Evolutionary conservation across 148 eudicot species (phyloP).

Genomic region (Bassia scoparia): DNA sequence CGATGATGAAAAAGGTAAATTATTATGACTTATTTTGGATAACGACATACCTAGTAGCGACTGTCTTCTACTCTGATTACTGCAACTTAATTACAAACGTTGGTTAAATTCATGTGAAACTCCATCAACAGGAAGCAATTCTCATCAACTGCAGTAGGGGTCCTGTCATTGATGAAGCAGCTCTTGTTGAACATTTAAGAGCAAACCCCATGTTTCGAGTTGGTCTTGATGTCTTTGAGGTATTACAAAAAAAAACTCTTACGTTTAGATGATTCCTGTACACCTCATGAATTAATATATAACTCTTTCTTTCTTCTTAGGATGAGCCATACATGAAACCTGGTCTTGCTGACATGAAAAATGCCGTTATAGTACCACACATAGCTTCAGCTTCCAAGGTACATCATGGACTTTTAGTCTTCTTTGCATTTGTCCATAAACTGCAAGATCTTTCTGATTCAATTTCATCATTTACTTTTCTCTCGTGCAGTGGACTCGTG

Average conservation of each 20-base stretch:
- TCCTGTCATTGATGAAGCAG: slow-evolving; percentile 94
- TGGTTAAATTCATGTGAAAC: slow-evolving; percentile 8
- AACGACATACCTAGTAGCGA: neutral
- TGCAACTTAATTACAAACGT: neutral
- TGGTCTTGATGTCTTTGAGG: slow-evolving; percentile 99
- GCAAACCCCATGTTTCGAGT: slow-evolving; percentile 97
- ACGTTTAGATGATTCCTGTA: too few relatives aligned
- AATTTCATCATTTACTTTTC: slow-evolving; percentile 8
- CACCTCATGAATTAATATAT: neutral
- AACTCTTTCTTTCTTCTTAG: slow-evolving; percentile 27
- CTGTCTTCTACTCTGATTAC: neutral
- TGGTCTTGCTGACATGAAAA: slow-evolving; percentile 90
- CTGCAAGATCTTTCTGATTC: neutral
- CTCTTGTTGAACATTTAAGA: slow-evolving; percentile 91
- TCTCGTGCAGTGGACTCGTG: slow-evolving; percentile 88
- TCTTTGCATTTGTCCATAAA: slow-evolving; percentile 1
- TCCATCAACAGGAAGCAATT: slow-evolving; percentile 68
- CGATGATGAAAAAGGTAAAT: slow-evolving; percentile 86
- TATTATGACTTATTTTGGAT: neutral
- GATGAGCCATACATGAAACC: slow-evolving; percentile 99
- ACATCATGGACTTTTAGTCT: slow-evolving; percentile 6
- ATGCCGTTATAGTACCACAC: slow-evolving; percentile 92
- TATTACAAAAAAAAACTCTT: slow-evolving; percentile 21
- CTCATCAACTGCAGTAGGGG: slow-evolving; percentile 96
- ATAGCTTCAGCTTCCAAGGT: slow-evolving; percentile 99